Evolutionary conservation across 148 eudicot genomes (phyloP).

Genomic region (Rheum nobile): DNA sequence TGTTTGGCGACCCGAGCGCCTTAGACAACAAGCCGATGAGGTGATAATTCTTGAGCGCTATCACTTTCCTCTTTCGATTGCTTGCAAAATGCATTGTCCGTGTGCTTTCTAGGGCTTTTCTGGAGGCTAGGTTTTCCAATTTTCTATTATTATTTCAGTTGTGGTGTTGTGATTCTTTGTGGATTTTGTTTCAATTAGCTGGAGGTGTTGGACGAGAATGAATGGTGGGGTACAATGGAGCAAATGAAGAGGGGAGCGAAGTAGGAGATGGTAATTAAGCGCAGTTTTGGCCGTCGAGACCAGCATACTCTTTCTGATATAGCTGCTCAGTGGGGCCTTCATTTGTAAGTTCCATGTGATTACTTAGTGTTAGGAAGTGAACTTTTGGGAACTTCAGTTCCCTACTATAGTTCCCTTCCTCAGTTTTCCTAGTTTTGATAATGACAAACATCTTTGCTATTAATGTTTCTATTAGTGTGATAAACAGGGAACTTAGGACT

Average conservation of each 20-base stretch:
- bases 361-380: no score
- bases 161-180: neutral
- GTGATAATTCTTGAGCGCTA: slow-evolving; percentile 29
- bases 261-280: slow-evolving; percentile 68
- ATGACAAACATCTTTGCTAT: no score
- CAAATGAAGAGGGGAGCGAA: slow-evolving; percentile 57
- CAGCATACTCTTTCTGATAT: slow-evolving; percentile 53
- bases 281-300: slow-evolving; percentile 60
- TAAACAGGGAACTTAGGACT: no score
- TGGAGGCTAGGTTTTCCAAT: slow-evolving; percentile 3
- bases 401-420: no score
- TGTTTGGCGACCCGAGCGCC: slow-evolving; percentile 81
- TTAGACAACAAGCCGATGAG: slow-evolving; percentile 55
- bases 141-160: neutral
- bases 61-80: neutral
- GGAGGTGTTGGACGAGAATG: slow-evolving; percentile 70
- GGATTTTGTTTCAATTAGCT: slow-evolving; percentile 22
- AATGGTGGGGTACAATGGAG: slow-evolving; percentile 79
- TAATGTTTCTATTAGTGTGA: no score
- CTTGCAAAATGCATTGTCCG: neutral
- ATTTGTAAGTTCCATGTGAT: slow-evolving; percentile 51
- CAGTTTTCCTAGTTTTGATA: no score
- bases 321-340: slow-evolving; percentile 64
- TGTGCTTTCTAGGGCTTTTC: neutral
- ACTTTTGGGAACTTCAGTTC: no score